Percentiles rank a stretch among this genome's conserved stretches.
Evolutionary conservation across 1,284 basidiomycete genomes (phyloP).

Genomic region (Cryptococcus deneoformans): DNA sequence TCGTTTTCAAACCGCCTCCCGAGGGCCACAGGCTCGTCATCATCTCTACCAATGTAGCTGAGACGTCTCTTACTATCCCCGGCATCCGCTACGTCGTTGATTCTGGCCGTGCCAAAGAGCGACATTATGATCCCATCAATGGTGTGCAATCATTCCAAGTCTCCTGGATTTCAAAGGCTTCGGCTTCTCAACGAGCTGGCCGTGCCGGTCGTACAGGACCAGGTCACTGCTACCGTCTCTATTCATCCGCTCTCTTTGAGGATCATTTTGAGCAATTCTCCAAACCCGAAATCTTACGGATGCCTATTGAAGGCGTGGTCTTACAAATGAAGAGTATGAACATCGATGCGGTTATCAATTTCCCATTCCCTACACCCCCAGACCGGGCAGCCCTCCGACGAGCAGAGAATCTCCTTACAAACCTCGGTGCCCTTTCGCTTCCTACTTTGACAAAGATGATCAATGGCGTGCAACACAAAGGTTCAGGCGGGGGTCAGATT

Average conservation of each 20-base stretch:
- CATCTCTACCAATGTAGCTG: conserved; percentile 73
- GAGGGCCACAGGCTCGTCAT: conserved; percentile 64
- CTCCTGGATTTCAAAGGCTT: conserved; percentile 72
- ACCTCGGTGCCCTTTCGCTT: conserved; percentile 76
- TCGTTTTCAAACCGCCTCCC: conserved; percentile 66
- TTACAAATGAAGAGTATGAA: conserved; percentile 99
- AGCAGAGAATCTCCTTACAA: conserved; percentile 76
- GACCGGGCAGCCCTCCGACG: conserved; percentile 72
- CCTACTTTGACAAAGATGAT: conserved; percentile 48
- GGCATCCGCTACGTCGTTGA: conserved; percentile 74
- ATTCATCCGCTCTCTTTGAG: conserved; percentile 76
- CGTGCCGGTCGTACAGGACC: conserved; percentile 74
- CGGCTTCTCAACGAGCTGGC: conserved; percentile 67
- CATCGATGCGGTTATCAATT: conserved; percentile 93
- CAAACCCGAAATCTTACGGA: conserved; percentile 88
- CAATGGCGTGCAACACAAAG: conserved; percentile 37
- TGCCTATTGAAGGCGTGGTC: conserved; percentile 95
- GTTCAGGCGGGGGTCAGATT: conserved; percentile 61
- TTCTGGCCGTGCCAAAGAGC: conserved; percentile 75
- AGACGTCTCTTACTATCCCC: conserved; percentile 75
- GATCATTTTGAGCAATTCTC: conserved; percentile 87
- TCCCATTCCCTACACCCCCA: conserved; percentile 97
- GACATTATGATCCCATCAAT: conserved; percentile 59
- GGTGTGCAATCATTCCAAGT: conserved; percentile 71
- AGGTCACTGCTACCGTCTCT: conserved; percentile 74